Evolutionary conservation across 331 rosid species (phyloP), one percentile per base, ranked within the genome.

Genomic region (Quercus tomentella): DNA sequence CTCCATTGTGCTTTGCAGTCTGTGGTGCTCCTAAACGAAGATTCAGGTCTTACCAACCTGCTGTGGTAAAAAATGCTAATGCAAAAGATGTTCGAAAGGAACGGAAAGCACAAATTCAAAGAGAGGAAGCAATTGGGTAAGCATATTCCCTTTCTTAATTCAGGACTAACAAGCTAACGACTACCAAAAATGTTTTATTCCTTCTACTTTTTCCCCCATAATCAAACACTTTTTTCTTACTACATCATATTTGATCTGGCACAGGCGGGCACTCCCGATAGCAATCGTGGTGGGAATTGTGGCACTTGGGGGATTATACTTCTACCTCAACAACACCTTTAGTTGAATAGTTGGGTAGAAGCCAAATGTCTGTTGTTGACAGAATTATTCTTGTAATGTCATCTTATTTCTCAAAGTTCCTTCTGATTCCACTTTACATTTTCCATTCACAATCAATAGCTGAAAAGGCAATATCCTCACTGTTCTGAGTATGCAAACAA

Each of bases 21-120:
- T 94, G 98, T 57, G 98, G 97, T 79, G 98, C 98, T 77, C 96
- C 98, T 55, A 92, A 92, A 67, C 84, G 98, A 74, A 87, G 98
- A 76, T 94, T 92, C 80, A 92, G 70, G 83, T 5, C 85, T 23
- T 94, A 94, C 82, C 78, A 83, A 79, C 96, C 92, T 16, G 71
- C 89, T 2, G 92, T 94, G 71, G 56, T 69, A 1, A 94, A 81
- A 80, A 66, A 81, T 7, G 94, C 85, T 12, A 94, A 94, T 80
- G 71, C 7, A 26, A 43, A 9, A 7, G 85, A 56, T 12, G 86
- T 80, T 49, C 81, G 97, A 45, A 94, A 94, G 84, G 84, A 86
- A 21, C 80, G 98, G 23, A 94, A 94, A 73, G 88, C 87, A 3
- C 78, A 92, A 71, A 18, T 94, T 31, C 75, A 92, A 86, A 89